Conservation (phyloP, 805 yeast genomes). For the Wickerhamiella sorbophila region DNA sequence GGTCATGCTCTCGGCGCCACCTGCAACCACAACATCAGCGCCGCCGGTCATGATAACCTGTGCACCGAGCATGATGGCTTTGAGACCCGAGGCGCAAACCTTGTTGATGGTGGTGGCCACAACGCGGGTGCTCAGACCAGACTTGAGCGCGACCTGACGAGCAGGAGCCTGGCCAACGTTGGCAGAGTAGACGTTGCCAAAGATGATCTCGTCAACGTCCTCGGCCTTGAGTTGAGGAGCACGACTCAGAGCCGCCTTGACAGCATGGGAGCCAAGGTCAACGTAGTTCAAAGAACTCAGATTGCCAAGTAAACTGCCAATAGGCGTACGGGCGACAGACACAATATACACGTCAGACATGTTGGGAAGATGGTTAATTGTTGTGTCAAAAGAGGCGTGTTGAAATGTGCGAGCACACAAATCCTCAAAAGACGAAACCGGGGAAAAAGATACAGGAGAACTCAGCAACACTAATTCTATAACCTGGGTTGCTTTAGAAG, state of each 20-base stretch:
- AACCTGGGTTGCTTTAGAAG: too few relatives aligned
- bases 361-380: not conserved
- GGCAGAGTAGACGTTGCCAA: conserved; percentile 88
- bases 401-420: not conserved
- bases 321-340: conserved; percentile 84
- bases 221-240: conserved; percentile 14
- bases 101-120: conserved; percentile 88
- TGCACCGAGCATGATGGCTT: conserved; percentile 79
- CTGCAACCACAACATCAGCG: conserved; percentile 88
- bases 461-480: too few relatives aligned
- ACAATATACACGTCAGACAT: conserved; percentile 60
- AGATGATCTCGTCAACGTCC: conserved; percentile 59
- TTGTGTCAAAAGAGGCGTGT: not conserved
- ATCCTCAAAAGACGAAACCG: too few relatives aligned
- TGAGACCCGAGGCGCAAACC: conserved; percentile 95
- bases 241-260: conserved; percentile 31
- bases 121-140: conserved; percentile 69
- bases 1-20: conserved; percentile 97
- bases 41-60: conserved; percentile 78
- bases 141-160: conserved; percentile 85
- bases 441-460: too few relatives aligned
- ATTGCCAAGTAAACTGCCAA: conserved; percentile 85
- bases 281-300: conserved; percentile 60
- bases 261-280: conserved; percentile 88
- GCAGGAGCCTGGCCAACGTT: conserved; percentile 97